Percentiles rank a stretch among this genome's conserved stretches.
These are phyloP conservation scores for Bryopsis sp. DNA, from an alignment of 139 green algal species.

Conservation along the genomic window DNA sequence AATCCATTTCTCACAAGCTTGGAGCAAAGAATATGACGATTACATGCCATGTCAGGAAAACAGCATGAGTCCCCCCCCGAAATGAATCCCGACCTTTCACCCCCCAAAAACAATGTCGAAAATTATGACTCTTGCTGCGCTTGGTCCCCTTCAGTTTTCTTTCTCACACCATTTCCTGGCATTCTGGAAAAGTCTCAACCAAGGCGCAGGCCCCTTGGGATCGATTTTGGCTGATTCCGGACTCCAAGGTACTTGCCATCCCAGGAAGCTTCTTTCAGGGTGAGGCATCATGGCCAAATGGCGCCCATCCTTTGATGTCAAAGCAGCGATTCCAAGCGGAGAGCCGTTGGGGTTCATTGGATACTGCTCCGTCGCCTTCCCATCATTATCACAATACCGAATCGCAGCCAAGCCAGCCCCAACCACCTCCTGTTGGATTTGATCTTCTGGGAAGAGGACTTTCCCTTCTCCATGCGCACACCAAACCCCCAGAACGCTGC, in stretches of 20 bases:
- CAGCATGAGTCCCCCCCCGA: too few relatives aligned
- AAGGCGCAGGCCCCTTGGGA: constrained; percentile 69
- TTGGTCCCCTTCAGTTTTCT: constrained; percentile 19
- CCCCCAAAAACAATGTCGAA: too few relatives aligned
- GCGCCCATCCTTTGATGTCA: constrained; percentile 83
- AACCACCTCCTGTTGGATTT: constrained; percentile 51
- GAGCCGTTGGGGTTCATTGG: constrained; percentile 96
- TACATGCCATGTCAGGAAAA: too few relatives aligned
- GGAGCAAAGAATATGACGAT: too few relatives aligned
- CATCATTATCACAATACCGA: constrained; percentile 67
- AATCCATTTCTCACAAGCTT: too few relatives aligned
- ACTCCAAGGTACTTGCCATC: constrained; percentile 84
- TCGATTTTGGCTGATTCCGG: constrained; percentile 44
- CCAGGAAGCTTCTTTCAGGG: constrained; percentile 91
- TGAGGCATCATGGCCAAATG: constrained; percentile 99
- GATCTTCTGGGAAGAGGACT: constrained; percentile 78
- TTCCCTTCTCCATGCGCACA: constrained; percentile 91
- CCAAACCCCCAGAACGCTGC: constrained; percentile 85
- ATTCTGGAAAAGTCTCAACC: constrained; percentile 98
- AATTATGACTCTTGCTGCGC: too few relatives aligned
- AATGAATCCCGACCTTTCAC: too few relatives aligned
- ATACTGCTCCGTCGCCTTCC: constrained; percentile 74
- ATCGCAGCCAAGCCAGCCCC: constrained; percentile 65
- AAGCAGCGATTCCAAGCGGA: constrained; percentile 82
- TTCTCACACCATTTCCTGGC: constrained; percentile 64